These are phyloP conservation scores for Candida manassasensis DNA, from an alignment of 805 yeast species.

Conservation along the genomic window DNA sequence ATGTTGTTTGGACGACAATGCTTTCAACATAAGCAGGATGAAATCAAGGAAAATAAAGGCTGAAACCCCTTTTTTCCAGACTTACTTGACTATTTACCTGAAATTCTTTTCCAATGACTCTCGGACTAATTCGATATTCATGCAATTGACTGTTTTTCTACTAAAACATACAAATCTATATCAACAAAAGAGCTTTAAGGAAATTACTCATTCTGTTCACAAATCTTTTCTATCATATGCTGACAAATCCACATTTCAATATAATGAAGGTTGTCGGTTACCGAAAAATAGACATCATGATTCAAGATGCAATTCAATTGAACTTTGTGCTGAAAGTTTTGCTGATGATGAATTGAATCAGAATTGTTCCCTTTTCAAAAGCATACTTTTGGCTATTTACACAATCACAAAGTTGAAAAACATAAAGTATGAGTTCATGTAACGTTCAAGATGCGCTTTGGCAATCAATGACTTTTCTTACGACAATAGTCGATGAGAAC, in stretches of 20 bases:
- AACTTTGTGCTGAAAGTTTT: no score
- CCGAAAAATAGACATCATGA: no score
- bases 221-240: no score
- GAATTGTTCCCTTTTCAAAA: not conserved
- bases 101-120: not conserved
- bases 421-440: not conserved
- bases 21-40: not conserved
- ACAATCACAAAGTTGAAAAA: not conserved
- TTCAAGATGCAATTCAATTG: no score
- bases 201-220: not conserved
- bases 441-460: not conserved
- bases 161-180: not conserved
- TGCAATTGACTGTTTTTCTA: not conserved
- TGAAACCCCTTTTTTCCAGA: not conserved
- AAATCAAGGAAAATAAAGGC: not conserved
- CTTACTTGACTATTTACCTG: not conserved
- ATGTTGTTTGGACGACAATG: no score
- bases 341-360: not conserved
- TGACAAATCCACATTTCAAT: no score
- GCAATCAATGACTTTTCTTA: slow-evolving; percentile 5
- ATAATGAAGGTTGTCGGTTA: no score
- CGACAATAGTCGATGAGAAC: slow-evolving; percentile 43
- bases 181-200: not conserved
- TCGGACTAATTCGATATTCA: not conserved
- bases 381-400: not conserved